These are phyloP conservation scores for Auriculariales sp. DNA, from an alignment of 768 basidiomycete species.

Conservation along the genomic window DNA sequence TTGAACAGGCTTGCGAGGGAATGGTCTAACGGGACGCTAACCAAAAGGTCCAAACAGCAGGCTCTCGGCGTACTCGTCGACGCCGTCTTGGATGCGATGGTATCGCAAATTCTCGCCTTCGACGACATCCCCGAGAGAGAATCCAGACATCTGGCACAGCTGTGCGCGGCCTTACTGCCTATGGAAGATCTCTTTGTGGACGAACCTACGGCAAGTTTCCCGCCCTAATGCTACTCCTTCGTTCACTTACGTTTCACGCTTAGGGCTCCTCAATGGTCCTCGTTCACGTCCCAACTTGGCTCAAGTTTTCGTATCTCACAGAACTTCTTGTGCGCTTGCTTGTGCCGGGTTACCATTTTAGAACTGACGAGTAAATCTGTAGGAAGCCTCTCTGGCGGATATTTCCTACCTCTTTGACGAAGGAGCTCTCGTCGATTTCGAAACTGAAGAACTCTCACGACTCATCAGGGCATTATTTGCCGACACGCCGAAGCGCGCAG, in stretches of 20 bases:
- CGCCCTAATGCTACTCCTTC: background rate
- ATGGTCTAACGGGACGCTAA: slow-evolving; percentile 49
- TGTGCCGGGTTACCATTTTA: slow-evolving; percentile 1
- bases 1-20: slow-evolving; percentile 48
- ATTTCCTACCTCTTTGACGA: slow-evolving; percentile 85
- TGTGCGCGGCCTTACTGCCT: slow-evolving; percentile 64
- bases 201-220: slow-evolving; percentile 35
- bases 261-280: slow-evolving; percentile 48
- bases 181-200: slow-evolving; percentile 72
- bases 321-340: slow-evolving; percentile 65
- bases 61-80: slow-evolving; percentile 62
- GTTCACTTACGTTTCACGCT: background rate
- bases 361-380: slow-evolving; percentile 6
- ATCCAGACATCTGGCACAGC: slow-evolving; percentile 67
- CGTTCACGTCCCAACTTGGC: slow-evolving; percentile 81
- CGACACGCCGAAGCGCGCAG: slow-evolving; percentile 68
- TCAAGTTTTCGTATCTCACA: slow-evolving; percentile 88
- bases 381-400: slow-evolving; percentile 89
- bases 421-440: slow-evolving; percentile 82
- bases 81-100: slow-evolving; percentile 46
- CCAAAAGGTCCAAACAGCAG: slow-evolving; percentile 57
- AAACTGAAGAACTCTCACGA: slow-evolving; percentile 63
- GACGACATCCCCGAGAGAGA: slow-evolving; percentile 82
- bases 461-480: slow-evolving; percentile 82
- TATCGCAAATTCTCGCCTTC: slow-evolving; percentile 59